Percentiles rank a stretch among this genome's conserved stretches.
Evolutionary conservation across 1,284 basidiomycete genomes (phyloP).

Genomic region (Coniferiporia sulphurascens): DNA sequence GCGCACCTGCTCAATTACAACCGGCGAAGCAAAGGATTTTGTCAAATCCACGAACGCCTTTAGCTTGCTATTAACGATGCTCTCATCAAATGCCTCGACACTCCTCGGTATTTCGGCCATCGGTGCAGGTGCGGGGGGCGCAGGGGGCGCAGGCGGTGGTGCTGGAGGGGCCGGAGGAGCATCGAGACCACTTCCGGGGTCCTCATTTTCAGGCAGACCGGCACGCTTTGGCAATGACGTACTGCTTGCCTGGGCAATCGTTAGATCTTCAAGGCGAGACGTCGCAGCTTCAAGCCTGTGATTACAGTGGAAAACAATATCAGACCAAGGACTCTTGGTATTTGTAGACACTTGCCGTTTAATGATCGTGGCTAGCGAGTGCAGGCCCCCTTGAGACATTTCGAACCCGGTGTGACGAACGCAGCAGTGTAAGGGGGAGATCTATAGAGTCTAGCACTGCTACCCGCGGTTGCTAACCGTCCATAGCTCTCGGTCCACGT

Average conservation of each 20-base stretch:
- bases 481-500: no score
- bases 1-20: constrained; percentile 76
- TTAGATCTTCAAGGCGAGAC: constrained; percentile 91
- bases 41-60: constrained; percentile 73
- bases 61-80: constrained; percentile 67
- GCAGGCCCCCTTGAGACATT: constrained; percentile 46
- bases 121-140: constrained; percentile 34
- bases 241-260: constrained; percentile 37
- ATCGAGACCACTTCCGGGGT: constrained; percentile 26
- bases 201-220: constrained; percentile 27
- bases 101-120: constrained; percentile 48
- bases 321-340: constrained; percentile 10
- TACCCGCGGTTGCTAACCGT: no score
- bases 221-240: constrained; percentile 22
- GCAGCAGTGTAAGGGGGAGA: background rate
- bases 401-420: constrained; percentile 1
- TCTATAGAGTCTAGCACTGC: no score
- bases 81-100: constrained; percentile 72
- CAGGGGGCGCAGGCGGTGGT: constrained; percentile 36
- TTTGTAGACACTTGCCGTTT: constrained; percentile 56
- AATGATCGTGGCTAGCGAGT: constrained; percentile 75
- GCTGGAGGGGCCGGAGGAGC: constrained; percentile 38
- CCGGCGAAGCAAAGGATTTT: constrained; percentile 63
- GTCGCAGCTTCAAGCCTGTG: constrained; percentile 86
- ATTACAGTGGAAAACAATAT: constrained; percentile 12